These are phyloP conservation scores for Moesziomyces parantarcticus DNA, from an alignment of 1,284 basidiomycete species.

Conservation along the genomic window DNA sequence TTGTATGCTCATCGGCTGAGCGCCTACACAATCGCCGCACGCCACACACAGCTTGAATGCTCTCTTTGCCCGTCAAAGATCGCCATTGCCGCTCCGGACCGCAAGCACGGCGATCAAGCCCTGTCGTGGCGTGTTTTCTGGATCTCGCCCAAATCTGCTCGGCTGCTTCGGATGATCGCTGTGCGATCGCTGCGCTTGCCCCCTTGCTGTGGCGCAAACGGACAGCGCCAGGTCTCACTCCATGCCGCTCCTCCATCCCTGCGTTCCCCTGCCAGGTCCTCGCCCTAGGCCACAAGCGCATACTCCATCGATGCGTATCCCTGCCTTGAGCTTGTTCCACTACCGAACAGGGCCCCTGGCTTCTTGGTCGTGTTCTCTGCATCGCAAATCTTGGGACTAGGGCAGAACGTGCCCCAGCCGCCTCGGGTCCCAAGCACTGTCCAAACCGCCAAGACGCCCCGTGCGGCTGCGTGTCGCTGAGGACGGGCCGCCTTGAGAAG, in stretches of 20 bases:
- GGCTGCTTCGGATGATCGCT: background rate
- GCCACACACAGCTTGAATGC: background rate
- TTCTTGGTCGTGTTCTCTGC: conserved; percentile 10
- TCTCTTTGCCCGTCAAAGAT: conserved; percentile 15
- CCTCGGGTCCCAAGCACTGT: background rate
- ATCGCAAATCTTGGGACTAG: conserved; percentile 1
- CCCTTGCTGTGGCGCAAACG: conserved; percentile 17
- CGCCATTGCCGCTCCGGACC: conserved; percentile 12
- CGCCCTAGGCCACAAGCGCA: conserved; percentile 1
- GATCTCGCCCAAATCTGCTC: background rate
- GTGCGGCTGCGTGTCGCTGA: too few species aligned
- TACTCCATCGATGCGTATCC: conserved; percentile 8
- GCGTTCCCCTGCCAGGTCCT: conserved; percentile 17
- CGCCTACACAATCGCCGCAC: background rate
- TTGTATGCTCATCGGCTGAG: background rate
- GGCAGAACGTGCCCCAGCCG: background rate
- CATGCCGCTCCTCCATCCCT: conserved; percentile 20
- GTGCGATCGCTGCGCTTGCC: conserved; percentile 1
- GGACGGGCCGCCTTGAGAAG: too few species aligned
- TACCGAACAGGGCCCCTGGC: conserved; percentile 19
- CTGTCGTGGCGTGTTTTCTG: background rate
- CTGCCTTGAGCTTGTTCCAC: conserved; percentile 32
- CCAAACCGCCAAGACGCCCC: too few species aligned
- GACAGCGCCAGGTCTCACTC: conserved; percentile 14
- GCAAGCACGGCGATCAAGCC: conserved; percentile 7